These are phyloP conservation scores for Nakazawaea holstii DNA, from an alignment of 805 yeast species.

Conservation along the genomic window DNA sequence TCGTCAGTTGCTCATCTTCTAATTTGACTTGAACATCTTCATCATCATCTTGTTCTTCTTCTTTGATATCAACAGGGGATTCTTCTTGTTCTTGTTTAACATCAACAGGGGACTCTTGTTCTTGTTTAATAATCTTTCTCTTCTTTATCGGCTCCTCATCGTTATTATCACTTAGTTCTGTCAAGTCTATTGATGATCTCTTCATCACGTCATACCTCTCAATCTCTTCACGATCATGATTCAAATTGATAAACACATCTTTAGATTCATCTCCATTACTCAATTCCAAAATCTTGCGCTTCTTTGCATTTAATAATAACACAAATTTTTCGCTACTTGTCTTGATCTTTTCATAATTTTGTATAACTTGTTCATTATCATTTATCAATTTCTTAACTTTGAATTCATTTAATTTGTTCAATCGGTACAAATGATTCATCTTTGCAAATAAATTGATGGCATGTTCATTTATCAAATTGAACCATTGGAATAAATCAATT, in stretches of 20 bases:
- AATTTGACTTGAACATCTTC: not conserved
- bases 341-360: slow-evolving; percentile 1
- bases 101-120: not conserved
- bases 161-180: not conserved
- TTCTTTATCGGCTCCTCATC: not conserved
- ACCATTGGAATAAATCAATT: slow-evolving; percentile 9
- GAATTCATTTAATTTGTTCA: not conserved
- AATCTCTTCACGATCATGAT: not conserved
- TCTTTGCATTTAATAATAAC: slow-evolving; percentile 25
- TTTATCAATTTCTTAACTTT: not conserved
- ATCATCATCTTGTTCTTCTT: not conserved
- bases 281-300: slow-evolving; percentile 26
- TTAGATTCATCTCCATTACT: not conserved
- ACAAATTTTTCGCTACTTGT: slow-evolving; percentile 18
- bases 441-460: not conserved
- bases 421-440: not conserved
- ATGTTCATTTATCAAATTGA: not conserved
- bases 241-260: not conserved
- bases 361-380: not conserved
- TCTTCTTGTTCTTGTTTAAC: not conserved
- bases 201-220: slow-evolving; percentile 2
- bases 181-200: slow-evolving; percentile 2
- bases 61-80: not conserved
- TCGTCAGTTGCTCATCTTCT: not conserved
- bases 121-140: not conserved